Percentiles rank a stretch among this genome's conserved stretches.
phyloP scores from a whole-genome alignment of 2,329 filamentous ascomycete species.

The Scedosporium aurantiacum region DNA sequence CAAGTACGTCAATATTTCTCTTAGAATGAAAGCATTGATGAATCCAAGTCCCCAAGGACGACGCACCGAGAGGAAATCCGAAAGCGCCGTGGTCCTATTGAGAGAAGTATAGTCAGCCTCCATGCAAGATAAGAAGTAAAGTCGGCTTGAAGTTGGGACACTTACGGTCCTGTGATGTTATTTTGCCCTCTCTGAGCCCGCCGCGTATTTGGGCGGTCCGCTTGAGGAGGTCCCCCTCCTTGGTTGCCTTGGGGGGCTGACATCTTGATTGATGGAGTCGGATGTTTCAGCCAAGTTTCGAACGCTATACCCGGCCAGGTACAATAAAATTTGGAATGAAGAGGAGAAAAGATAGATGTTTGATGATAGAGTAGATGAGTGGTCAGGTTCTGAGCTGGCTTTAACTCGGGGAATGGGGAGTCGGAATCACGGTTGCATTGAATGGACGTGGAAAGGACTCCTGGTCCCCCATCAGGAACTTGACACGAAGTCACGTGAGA shows the following conservation, averaged over 20 bases:
- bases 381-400: too few relatives aligned
- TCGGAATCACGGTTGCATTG: background rate
- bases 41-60: background rate
- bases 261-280: background rate
- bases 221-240: background rate
- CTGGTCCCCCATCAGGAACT: background rate
- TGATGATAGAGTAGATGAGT: background rate
- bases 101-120: background rate
- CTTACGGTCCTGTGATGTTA: constrained; percentile 29
- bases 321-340: background rate
- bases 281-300: background rate
- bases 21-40: background rate
- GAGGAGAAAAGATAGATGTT: background rate
- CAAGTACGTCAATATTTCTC: background rate
- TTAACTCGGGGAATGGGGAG: background rate
- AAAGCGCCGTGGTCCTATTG: constrained; percentile 39
- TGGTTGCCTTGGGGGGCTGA: background rate
- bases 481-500: constrained; percentile 7
- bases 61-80: constrained; percentile 39
- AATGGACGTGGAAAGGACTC: background rate
- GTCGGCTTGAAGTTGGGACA: background rate
- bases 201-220: background rate
- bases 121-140: too few relatives aligned
- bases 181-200: constrained; percentile 13
- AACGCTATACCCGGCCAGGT: background rate